Conservation (phyloP, 2,329 filamentous ascomycete genomes). For the Scopulariopsis brevicaulis region DNA sequence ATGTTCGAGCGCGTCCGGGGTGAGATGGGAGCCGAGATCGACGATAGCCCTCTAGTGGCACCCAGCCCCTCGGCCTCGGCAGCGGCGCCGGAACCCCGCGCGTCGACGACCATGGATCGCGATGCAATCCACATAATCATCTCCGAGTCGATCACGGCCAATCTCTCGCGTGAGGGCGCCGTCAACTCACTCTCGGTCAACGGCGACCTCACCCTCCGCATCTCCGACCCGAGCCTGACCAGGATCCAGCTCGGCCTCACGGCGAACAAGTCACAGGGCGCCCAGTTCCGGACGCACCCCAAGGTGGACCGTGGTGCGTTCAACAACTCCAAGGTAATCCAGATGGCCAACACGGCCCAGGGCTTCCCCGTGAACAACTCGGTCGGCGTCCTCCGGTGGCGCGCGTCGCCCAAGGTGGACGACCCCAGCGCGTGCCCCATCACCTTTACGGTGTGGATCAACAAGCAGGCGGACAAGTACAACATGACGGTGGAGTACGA, state of each 20-base stretch:
- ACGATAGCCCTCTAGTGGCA: constrained; percentile 63
- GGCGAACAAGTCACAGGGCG: constrained; percentile 67
- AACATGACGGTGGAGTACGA: constrained; percentile 96
- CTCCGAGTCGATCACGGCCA: constrained; percentile 82
- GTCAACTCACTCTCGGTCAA: constrained; percentile 80
- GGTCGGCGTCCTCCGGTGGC: constrained; percentile 89
- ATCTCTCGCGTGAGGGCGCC: constrained; percentile 76
- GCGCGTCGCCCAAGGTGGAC: constrained; percentile 69
- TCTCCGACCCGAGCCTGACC: constrained; percentile 77
- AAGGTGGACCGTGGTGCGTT: constrained; percentile 90
- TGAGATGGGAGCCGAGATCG: constrained; percentile 78
- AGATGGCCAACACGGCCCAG: constrained; percentile 77
- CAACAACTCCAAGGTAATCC: constrained; percentile 70
- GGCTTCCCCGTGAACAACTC: constrained; percentile 92
- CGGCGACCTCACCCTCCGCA: constrained; percentile 84
- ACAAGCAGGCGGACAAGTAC: constrained; percentile 73
- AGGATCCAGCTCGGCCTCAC: constrained; percentile 81
- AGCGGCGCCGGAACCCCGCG: constrained; percentile 40
- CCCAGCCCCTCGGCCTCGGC: constrained; percentile 38
- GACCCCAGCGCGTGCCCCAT: constrained; percentile 77
- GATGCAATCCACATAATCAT: constrained; percentile 83
- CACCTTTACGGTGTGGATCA: constrained; percentile 96
- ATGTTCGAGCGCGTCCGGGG: constrained; percentile 94
- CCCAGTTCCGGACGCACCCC: constrained; percentile 89
- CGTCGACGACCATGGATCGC: constrained; percentile 59